Evolutionary conservation across 177 flowering plant genomes (phyloP), one percentile per base, ranked within the genome.

Genomic region (Vitis hybrid): DNA sequence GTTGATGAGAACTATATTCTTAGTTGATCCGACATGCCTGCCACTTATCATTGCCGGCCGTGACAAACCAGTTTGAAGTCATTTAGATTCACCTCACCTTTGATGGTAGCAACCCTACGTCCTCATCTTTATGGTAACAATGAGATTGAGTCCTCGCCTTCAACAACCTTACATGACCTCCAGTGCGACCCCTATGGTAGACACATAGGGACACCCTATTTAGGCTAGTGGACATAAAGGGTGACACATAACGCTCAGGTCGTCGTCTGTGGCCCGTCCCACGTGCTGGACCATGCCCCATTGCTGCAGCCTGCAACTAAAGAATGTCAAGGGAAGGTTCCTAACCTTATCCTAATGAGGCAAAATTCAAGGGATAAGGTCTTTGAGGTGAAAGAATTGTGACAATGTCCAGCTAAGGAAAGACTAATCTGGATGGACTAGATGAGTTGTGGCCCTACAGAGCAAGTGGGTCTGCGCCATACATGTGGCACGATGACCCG

Each of bases 11-110:
- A 32, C 23, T 10, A 50, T 5, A 51, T 51, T 61, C 67, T 7
- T 11, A 6, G 64, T 65, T 58, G 58, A 65, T 34, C 58, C 57
- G 69, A 66, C 70, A 72, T 60, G 70, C 65, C 65, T 8, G 60
- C 64, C 70, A 60, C 66, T 18, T 30, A 21, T 66, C 56, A 52
- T 52, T 66, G 56, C 69, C 49, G 73, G 62, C 39, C 50, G 32
- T 18, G 64, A 30, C 34, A 32, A 34, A 45, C 19, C 56, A 57
- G 51, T 48, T 59, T 60, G 34, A 60, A 60, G 62, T 26, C 62
- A 60, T 61, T 62, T 15, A 34, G 48, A 60, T 60, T 14, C 49
- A 60, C 45, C 51, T 62, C 45, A 61, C 39, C 64, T 34, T 17
- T n/a, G 2, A 4, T 32, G 1, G 45, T 12, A 2, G 19, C 45